A percentile compares a stretch with the other conserved stretches of the same genome.
phyloP scores from a whole-genome alignment of 2,329 filamentous ascomycete species.

The Penicillium sumatraense region DNA sequence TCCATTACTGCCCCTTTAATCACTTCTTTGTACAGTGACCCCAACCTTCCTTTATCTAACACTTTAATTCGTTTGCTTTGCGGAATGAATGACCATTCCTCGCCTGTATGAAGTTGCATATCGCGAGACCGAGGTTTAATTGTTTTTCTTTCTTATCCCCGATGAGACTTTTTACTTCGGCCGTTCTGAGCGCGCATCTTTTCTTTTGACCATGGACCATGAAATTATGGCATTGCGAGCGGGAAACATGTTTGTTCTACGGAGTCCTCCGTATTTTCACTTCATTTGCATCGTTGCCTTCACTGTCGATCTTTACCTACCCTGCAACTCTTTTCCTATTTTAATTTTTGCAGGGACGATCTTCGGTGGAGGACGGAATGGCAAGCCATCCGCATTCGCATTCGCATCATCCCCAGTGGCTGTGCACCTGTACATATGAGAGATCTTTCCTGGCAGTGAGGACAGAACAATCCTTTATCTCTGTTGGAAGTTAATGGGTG shows the following conservation, averaged over 20 bases:
- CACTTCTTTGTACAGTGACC: constrained; percentile 35
- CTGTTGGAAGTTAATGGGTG: constrained; percentile 30
- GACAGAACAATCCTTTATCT: constrained; percentile 13
- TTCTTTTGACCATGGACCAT: background rate
- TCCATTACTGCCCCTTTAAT: constrained; percentile 38
- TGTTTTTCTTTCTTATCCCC: too few relatives aligned
- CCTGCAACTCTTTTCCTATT: background rate
- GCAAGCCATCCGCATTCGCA: too few relatives aligned
- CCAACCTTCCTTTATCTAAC: constrained; percentile 8
- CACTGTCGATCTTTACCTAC: background rate
- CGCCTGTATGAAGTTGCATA: constrained; percentile 35
- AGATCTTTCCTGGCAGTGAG: constrained; percentile 20
- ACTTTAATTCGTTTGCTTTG: background rate
- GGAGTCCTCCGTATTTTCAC: background rate
- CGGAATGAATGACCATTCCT: constrained; percentile 22
- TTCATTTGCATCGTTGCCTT: constrained; percentile 7
- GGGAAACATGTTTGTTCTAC: constrained; percentile 12
- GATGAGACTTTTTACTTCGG: too few relatives aligned
- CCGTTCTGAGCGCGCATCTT: too few relatives aligned
- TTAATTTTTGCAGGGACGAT: constrained; percentile 2
- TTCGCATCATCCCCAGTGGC: constrained; percentile 14
- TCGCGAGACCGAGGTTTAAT: too few relatives aligned
- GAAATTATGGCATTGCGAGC: background rate
- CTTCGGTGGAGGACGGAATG: constrained; percentile 7
- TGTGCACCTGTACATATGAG: constrained; percentile 41